Conservation (phyloP, 2,329 filamentous ascomycete species). For the Pseudopithomyces maydicus region DNA sequence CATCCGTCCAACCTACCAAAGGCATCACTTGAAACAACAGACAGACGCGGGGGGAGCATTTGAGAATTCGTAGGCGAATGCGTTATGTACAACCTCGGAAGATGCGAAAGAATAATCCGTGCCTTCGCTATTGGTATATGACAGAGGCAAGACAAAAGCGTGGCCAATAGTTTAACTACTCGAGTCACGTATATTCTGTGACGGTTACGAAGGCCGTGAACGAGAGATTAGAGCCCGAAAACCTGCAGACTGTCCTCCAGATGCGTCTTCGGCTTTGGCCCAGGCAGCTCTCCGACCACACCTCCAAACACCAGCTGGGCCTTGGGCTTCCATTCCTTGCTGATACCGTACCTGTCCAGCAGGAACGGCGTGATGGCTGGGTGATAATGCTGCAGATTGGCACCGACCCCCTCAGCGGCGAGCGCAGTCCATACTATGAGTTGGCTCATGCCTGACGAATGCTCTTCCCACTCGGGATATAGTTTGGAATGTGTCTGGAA, state of each 20-base stretch:
- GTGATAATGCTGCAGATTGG: slow-evolving; percentile 36
- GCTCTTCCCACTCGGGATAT: slow-evolving; percentile 29
- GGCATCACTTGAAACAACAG: not conserved
- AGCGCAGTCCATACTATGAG: slow-evolving; percentile 36
- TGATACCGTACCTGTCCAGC: slow-evolving; percentile 28
- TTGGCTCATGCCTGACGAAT: slow-evolving; percentile 28
- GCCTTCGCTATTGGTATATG: slow-evolving; percentile 11
- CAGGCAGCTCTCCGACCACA: slow-evolving; percentile 29
- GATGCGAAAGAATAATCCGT: slow-evolving; percentile 8
- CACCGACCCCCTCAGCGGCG: slow-evolving; percentile 29
- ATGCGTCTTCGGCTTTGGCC: slow-evolving; percentile 32
- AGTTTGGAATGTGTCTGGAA: slow-evolving; percentile 19
- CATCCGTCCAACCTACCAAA: not conserved
- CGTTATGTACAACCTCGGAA: slow-evolving; percentile 17
- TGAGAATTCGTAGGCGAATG: slow-evolving; percentile 18
- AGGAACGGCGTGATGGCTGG: slow-evolving; percentile 26
- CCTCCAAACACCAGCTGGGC: slow-evolving; percentile 39
- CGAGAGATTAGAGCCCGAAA: slow-evolving; percentile 20
- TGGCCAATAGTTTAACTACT: slow-evolving; percentile 15
- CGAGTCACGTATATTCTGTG: slow-evolving; percentile 19
- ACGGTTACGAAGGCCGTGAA: no score
- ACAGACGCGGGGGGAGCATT: slow-evolving; percentile 2
- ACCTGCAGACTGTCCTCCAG: slow-evolving; percentile 35
- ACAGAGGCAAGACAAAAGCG: slow-evolving; percentile 3
- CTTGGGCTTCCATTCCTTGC: slow-evolving; percentile 28